Conservation (phyloP, 163 green algal species). For the Picocystis sp. region DNA sequence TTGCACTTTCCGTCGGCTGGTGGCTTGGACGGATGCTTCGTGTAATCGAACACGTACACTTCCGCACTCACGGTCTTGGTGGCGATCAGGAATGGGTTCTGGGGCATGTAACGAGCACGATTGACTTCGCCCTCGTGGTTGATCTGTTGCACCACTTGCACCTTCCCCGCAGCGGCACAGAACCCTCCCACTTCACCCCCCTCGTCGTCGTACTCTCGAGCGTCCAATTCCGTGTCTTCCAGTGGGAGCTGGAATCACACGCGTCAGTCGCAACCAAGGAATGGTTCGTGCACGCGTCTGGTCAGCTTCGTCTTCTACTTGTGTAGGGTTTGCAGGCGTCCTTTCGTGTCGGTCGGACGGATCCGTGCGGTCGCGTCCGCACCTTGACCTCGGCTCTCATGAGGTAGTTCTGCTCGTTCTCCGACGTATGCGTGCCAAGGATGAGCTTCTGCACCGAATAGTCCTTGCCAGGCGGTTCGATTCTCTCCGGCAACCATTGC, state of each 20-base stretch:
- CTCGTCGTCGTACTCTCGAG: slow-evolving; percentile 70
- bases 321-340: too few species aligned
- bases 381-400: slow-evolving; percentile 72
- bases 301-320: too few species aligned
- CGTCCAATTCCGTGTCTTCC: slow-evolving; percentile 66
- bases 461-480: slow-evolving; percentile 25
- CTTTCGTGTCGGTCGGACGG: too few species aligned
- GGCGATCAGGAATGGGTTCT: slow-evolving; percentile 89
- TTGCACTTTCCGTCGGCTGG: slow-evolving; percentile 58
- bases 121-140: slow-evolving; percentile 91
- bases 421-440: slow-evolving; percentile 91
- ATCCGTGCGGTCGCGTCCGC: too few species aligned
- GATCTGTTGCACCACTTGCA: slow-evolving; percentile 81
- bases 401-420: slow-evolving; percentile 97
- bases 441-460: slow-evolving; percentile 71
- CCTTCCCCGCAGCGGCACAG: slow-evolving; percentile 54
- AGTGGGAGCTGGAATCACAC: slow-evolving; percentile 60
- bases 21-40: slow-evolving; percentile 86
- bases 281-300: too few species aligned
- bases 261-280: background rate
- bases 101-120: slow-evolving; percentile 51
- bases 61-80: slow-evolving; percentile 91
- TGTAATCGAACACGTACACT: slow-evolving; percentile 94
- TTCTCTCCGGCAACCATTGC: slow-evolving; percentile 87
- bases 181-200: slow-evolving; percentile 76